A percentile compares a stretch with the other conserved stretches of the same genome.
These are phyloP conservation scores for Kwoniella europaea DNA, from an alignment of 768 basidiomycete species.

Conservation along the genomic window DNA sequence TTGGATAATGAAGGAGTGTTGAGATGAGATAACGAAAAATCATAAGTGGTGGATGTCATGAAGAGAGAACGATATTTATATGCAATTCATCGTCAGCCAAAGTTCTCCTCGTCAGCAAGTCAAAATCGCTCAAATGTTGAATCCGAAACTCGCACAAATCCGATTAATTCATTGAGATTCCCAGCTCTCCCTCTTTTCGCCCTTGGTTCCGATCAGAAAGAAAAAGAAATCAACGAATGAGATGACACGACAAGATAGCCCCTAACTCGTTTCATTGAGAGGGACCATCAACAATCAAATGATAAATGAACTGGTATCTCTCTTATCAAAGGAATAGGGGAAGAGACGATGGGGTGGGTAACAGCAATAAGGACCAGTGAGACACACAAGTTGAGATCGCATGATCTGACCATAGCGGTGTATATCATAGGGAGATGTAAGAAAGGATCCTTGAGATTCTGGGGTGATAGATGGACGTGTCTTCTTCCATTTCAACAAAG, in stretches of 20 bases:
- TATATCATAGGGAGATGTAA: background rate
- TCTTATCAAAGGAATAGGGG: too few species aligned
- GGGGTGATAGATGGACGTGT: background rate
- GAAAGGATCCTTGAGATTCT: background rate
- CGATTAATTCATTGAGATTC: background rate
- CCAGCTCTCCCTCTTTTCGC: background rate
- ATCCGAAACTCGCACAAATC: background rate
- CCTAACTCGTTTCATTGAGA: too few species aligned
- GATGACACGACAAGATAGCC: background rate
- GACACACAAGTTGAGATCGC: background rate
- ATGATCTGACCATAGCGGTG: background rate
- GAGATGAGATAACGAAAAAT: too few species aligned
- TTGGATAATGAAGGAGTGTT: too few species aligned
- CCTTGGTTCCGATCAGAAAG: background rate
- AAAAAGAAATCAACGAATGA: background rate
- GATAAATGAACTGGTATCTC: too few species aligned
- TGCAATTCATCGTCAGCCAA: background rate
- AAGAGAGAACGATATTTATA: background rate
- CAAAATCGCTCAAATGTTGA: background rate
- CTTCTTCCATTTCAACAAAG: background rate
- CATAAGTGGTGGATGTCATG: background rate
- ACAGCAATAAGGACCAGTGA: background rate
- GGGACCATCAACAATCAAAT: too few species aligned
- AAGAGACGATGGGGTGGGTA: background rate
- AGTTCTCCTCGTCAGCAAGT: background rate